Evolutionary conservation across 2,329 filamentous ascomycete genomes (phyloP), one percentile per base, ranked within the genome.

Genomic region (Fusarium tjaetaba): DNA sequence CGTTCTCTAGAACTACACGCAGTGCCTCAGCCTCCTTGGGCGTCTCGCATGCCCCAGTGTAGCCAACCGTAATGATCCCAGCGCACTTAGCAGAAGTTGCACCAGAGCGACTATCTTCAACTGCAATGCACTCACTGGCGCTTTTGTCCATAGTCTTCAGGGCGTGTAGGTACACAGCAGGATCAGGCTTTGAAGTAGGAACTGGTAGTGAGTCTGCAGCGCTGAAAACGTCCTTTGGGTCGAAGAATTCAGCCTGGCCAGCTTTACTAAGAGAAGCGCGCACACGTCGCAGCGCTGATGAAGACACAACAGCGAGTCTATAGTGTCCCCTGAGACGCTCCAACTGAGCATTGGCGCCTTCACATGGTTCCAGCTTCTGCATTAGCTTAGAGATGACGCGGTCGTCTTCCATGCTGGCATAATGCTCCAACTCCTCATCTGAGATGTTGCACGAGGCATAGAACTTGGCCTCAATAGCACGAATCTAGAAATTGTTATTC

Each of bases 141-240:
- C 3, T 48, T 7, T 48, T 48, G 0, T 5, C 20, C 20, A 48
- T 7, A 28, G 13, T 1, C 9, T 22, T 22, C 26, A 48, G 10
- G 20, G 45, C 45, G 13, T 48, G 26, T 2, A 48, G 45, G 13
- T 48, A 48, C 4, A 48, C 45, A 22, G 45, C 45, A 11, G 45
- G 45, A 28, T 48, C 26, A 28, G 45, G 45, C 14, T 48, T 48
- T 11, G 45, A 48, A 15, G 26, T 28, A 3, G 45, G 26, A 22
- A 28, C 45, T 11, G 20, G 18, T 15, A 48, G 45, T 13, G 45
- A 48, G 18, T 48, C 45, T 48, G 26, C 26, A 22, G 45, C 45
- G 45, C 45, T 48, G 20, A 48, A 48, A 28, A 48, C 20, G 20
- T 48, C 45, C 1, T 22, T 22, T 15, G 26, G 45, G 13, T 48